Conservation (phyloP, 345 rosid species). For the Melaleuca quinquenervia region DNA sequence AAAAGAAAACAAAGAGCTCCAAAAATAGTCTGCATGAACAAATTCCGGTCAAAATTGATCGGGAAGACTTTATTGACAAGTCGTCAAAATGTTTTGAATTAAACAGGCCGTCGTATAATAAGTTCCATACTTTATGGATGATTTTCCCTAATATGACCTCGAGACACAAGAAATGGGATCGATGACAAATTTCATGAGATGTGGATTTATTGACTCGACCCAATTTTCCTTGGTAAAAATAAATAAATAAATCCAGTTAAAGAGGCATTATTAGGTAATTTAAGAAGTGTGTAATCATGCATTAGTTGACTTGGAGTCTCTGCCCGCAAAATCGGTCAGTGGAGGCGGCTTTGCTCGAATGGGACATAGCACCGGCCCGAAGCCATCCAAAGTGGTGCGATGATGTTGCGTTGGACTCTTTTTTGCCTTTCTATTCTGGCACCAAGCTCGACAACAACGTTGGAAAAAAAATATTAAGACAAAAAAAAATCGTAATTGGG, state of each 20-base stretch:
- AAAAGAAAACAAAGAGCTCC: no score
- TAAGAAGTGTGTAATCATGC: background rate
- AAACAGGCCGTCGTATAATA: no score
- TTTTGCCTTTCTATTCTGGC: background rate
- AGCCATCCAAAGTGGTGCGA: background rate
- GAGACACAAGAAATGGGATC: no score
- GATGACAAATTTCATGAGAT: background rate
- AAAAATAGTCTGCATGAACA: no score
- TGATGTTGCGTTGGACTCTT: background rate
- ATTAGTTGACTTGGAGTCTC: background rate
- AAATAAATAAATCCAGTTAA: no score
- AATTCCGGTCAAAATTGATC: no score
- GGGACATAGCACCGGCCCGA: background rate
- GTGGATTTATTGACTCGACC: background rate
- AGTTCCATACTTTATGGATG: no score
- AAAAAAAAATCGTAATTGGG: background rate
- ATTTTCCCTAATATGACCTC: background rate
- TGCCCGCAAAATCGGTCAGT: background rate
- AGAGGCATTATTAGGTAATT: no score
- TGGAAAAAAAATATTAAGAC: background rate
- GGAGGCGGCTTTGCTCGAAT: background rate
- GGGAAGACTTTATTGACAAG: no score
- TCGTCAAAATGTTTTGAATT: no score
- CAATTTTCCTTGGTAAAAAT: no score
- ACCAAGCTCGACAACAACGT: background rate